phyloP scores from a whole-genome alignment of 1,284 basidiomycete species.

The Rhodotorula sp. region DNA sequence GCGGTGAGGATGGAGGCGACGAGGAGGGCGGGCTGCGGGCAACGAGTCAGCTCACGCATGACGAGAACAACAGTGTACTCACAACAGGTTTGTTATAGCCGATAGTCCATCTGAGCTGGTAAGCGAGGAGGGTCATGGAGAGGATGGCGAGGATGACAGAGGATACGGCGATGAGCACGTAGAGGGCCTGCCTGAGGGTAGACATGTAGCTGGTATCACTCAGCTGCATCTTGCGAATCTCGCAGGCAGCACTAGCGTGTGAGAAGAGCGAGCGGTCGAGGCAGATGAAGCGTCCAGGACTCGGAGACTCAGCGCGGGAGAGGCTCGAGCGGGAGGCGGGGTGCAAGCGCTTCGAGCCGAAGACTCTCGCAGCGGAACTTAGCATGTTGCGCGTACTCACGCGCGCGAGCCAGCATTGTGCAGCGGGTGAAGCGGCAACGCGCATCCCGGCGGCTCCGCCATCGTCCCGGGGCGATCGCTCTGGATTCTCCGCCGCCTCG shows the following conservation, averaged over 20 bases:
- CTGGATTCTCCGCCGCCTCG: too few species aligned
- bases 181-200: background rate
- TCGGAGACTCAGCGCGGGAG: background rate
- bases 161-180: conserved; percentile 8
- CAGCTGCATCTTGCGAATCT: background rate
- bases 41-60: background rate
- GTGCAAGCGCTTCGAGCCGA: background rate
- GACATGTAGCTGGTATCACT: conserved; percentile 13
- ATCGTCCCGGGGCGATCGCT: too few species aligned
- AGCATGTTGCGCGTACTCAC: too few species aligned
- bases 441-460: too few species aligned
- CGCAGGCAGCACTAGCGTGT: background rate
- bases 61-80: background rate
- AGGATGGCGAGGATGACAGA: conserved; percentile 1
- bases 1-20: background rate
- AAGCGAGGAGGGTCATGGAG: conserved; percentile 7
- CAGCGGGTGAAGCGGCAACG: too few species aligned
- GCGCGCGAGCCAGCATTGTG: too few species aligned
- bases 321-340: background rate
- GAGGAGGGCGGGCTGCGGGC: conserved; percentile 5
- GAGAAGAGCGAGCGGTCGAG: background rate
- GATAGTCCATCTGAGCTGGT: conserved; percentile 11
- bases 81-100: conserved; percentile 28
- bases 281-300: background rate
- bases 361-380: too few species aligned